Evolutionary conservation across 148 eudicot genomes (phyloP).

Genomic region (Silene uniflora): DNA sequence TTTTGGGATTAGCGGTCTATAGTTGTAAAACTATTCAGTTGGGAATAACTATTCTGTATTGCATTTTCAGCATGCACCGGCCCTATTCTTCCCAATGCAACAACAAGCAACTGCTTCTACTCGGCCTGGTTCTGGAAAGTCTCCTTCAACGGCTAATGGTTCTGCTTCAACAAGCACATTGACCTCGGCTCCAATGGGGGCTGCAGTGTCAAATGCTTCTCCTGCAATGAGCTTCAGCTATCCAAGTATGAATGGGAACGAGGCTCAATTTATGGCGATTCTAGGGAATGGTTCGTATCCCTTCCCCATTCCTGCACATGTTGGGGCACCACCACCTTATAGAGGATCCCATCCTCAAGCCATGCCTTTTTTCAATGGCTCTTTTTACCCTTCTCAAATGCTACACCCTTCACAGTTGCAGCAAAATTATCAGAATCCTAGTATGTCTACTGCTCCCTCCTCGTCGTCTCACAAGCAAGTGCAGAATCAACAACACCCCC

Average conservation of each 20-base stretch:
- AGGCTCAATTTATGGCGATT: conserved; percentile 72
- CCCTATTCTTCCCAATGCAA: conserved; percentile 88
- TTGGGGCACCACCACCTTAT: conserved; percentile 62
- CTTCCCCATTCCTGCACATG: conserved; percentile 68
- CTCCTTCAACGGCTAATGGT: conserved; percentile 32
- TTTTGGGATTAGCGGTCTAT: no score
- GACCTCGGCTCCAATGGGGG: conserved; percentile 35
- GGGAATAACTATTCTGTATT: not conserved
- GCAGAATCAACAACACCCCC: conserved; percentile 64
- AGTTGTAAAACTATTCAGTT: not conserved
- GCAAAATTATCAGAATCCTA: conserved; percentile 42
- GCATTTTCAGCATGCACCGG: conserved; percentile 61
- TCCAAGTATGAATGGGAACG: conserved; percentile 59
- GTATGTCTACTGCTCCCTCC: conserved; percentile 48
- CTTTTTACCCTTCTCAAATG: conserved; percentile 85
- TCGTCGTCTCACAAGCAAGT: conserved; percentile 81
- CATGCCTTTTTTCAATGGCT: conserved; percentile 71
- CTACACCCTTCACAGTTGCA: conserved; percentile 83
- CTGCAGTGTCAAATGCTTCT: conserved; percentile 35
- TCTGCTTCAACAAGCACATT: conserved; percentile 34
- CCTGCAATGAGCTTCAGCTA: conserved; percentile 79
- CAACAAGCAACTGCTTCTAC: conserved; percentile 61
- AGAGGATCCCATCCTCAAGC: conserved; percentile 73
- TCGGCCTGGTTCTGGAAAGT: conserved; percentile 49
- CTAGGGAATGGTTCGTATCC: conserved; percentile 60